Conservation (phyloP, 306 rosid species). For the Lagenaria siceraria region DNA sequence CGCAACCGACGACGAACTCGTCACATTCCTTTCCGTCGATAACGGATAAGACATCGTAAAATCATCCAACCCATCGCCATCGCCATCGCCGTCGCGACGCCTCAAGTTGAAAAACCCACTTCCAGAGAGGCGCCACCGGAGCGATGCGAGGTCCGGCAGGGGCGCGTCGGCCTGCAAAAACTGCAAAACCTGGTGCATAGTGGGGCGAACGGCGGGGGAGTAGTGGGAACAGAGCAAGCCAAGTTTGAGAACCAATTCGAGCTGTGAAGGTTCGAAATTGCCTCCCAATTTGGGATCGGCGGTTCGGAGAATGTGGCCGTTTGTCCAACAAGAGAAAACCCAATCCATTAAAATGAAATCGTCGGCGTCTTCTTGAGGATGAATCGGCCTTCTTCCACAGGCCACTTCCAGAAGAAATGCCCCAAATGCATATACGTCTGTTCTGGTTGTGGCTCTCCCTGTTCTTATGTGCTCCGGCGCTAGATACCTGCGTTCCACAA, state of each 20-base stretch:
- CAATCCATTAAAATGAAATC: slow-evolving; percentile 38
- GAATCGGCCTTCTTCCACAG: slow-evolving; percentile 60
- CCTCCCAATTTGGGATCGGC: slow-evolving; percentile 33
- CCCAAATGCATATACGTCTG: slow-evolving; percentile 63
- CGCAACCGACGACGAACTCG: not conserved
- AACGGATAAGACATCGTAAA: not conserved
- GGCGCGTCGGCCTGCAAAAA: slow-evolving; percentile 27
- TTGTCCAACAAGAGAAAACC: slow-evolving; percentile 33
- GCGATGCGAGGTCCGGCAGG: slow-evolving; percentile 4
- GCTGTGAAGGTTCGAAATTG: slow-evolving; percentile 22
- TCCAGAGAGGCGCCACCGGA: not conserved
- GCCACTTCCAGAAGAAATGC: slow-evolving; percentile 52
- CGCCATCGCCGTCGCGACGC: not conserved
- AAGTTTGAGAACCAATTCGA: slow-evolving; percentile 40
- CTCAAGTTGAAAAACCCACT: not conserved
- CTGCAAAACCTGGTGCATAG: slow-evolving; percentile 42
- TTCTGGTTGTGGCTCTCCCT: slow-evolving; percentile 41
- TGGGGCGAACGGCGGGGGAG: slow-evolving; percentile 36
- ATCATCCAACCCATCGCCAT: slow-evolving; percentile 11
- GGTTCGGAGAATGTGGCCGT: slow-evolving; percentile 31
- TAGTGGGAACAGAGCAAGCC: slow-evolving; percentile 46
- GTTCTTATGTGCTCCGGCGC: slow-evolving; percentile 57
- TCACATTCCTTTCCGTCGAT: not conserved
- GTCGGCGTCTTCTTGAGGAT: slow-evolving; percentile 13
- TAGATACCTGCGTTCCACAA: slow-evolving; percentile 14